phyloP scores from a whole-genome alignment of 2,329 filamentous ascomycete species.

The Rhexocercosporidium sp. region DNA sequence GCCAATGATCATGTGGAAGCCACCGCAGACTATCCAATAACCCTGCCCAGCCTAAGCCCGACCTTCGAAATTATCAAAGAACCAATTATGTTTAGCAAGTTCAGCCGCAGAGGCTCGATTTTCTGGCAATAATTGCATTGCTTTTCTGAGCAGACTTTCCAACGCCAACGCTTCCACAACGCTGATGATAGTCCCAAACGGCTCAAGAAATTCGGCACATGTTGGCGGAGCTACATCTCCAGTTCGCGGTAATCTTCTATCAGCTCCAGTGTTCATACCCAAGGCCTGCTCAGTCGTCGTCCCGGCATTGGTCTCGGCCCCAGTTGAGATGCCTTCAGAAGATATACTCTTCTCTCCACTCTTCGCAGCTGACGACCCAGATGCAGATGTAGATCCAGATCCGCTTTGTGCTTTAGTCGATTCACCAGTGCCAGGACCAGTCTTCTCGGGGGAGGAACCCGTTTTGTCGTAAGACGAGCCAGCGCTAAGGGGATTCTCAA shows the following conservation, averaged over 20 bases:
- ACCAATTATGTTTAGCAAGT: constrained; percentile 26
- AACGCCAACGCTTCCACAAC: constrained; percentile 20
- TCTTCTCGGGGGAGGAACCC: background rate
- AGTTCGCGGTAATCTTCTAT: background rate
- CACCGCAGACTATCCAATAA: background rate
- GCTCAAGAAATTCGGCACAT: constrained; percentile 25
- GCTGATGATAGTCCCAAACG: constrained; percentile 21
- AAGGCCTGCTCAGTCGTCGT: background rate
- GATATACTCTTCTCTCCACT: constrained; percentile 27
- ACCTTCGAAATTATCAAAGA: constrained; percentile 14
- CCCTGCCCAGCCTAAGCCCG: background rate
- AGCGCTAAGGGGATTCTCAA: constrained; percentile 8
- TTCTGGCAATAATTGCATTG: constrained; percentile 27
- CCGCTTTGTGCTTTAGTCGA: background rate
- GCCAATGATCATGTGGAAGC: background rate
- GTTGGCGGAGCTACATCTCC: background rate
- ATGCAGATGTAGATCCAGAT: background rate
- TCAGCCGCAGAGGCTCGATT: constrained; percentile 17
- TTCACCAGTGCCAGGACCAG: background rate
- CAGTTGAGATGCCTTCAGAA: constrained; percentile 28
- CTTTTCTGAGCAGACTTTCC: constrained; percentile 23
- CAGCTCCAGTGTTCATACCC: background rate
- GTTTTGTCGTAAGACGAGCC: constrained; percentile 15
- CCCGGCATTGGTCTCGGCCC: background rate
- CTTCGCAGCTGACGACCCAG: constrained; percentile 17